Evolutionary conservation across 129 eudicot species (phyloP), one percentile per base, ranked within the genome.

Genomic region (sunflower (Helianthus annuus)): DNA sequence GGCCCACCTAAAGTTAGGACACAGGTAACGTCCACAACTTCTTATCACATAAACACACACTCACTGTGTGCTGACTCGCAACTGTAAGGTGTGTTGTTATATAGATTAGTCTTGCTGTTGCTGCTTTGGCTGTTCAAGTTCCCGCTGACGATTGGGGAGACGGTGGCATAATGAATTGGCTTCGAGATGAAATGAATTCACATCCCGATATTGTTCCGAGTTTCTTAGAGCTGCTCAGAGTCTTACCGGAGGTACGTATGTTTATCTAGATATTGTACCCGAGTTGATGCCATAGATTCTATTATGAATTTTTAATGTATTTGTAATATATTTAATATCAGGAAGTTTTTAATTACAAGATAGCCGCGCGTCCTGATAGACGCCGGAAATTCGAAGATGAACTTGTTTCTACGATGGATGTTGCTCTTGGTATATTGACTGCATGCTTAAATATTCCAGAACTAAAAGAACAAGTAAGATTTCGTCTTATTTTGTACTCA

Each of bases 1-100:
- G 99, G 99, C 60, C 96, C 97, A 29, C 99, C 97, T 52, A 95
- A 88, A 88, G 99, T 95, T 79, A 84, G 99, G 88, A 95, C 99
- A 44, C 99, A 95, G 99, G 99, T 95, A 86, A 63, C 57, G 5
- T 68, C 48, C 16, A 62, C 59, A n/a, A 49, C 61, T 58, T 73
- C 52, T 67, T 68, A 14, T 15, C 19, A 7, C 27, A 51, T 51
- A 42, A 52, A 27, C 67, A 7, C 52, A 63, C 44, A 6, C 48
- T 12, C 48, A 73, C 34, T 48, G 32, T 34, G 27, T 54, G 54
- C 68, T 42, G 40, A 48, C 66, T 46, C 16, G 39, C 24, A 67
- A 12, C 70, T 51, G 61, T 77, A 61, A 72, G 45, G 53, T 13
- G 34, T 29, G 42, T 22, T 53, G 69, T 44, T 79, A 79, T 86